phyloP scores from a whole-genome alignment of 176 grass and related monocot species.

The Leersia perrieri region DNA sequence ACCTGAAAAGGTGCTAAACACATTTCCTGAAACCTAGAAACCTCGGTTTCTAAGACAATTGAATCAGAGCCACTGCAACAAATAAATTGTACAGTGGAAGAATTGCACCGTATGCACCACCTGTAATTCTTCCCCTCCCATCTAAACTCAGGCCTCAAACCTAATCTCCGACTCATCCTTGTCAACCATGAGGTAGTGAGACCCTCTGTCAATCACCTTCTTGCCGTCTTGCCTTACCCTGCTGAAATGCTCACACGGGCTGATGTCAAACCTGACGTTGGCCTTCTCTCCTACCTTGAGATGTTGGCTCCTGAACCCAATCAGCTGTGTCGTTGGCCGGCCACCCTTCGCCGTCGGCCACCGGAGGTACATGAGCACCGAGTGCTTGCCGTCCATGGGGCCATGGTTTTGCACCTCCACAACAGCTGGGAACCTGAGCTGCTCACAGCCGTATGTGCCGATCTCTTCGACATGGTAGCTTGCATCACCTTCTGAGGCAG shows the following conservation, averaged over 20 bases:
- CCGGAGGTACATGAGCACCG: slow-evolving; percentile 58
- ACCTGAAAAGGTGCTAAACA: background rate
- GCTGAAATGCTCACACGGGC: slow-evolving; percentile 62
- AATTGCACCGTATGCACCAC: background rate
- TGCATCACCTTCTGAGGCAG: background rate
- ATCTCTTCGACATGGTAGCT: slow-evolving; percentile 34
- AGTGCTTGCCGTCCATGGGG: slow-evolving; percentile 63
- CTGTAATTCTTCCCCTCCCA: background rate
- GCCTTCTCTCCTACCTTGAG: slow-evolving; percentile 46
- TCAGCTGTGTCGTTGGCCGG: slow-evolving; percentile 35
- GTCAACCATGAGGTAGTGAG: slow-evolving; percentile 60
- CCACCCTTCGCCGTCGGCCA: slow-evolving; percentile 18
- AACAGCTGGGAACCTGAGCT: slow-evolving; percentile 35
- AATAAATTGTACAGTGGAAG: background rate
- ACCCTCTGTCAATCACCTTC: slow-evolving; percentile 64
- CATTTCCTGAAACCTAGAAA: background rate
- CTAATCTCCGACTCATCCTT: slow-evolving; percentile 41
- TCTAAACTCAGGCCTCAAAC: slow-evolving; percentile 28
- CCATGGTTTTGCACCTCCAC: slow-evolving; percentile 61
- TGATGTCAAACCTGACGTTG: slow-evolving; percentile 35
- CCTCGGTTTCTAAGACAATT: background rate
- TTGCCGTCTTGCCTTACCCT: slow-evolving; percentile 45
- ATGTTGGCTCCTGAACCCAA: slow-evolving; percentile 52
- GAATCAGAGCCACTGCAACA: background rate
- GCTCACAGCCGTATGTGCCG: slow-evolving; percentile 25